Evolutionary conservation across 1,284 basidiomycete species (phyloP).

Genomic region (Phenoliferia sp.): DNA sequence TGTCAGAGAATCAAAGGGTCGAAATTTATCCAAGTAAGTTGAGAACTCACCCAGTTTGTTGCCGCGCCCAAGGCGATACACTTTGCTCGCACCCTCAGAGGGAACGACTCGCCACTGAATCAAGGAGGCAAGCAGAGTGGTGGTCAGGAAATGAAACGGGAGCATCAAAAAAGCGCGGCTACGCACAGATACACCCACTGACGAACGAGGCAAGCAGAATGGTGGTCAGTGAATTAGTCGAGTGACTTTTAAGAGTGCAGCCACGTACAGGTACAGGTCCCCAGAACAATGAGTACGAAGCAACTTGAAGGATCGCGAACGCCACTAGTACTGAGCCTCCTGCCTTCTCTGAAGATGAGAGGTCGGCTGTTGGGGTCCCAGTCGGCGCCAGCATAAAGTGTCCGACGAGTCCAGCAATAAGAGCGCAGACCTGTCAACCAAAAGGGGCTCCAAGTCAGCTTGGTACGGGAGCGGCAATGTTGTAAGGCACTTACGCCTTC

Average conservation of each 20-base stretch:
- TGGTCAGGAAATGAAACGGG: no score
- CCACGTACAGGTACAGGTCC: conserved; percentile 58
- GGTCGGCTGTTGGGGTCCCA: conserved; percentile 48
- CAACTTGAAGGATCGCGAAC: conserved; percentile 71
- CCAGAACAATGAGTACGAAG: conserved; percentile 66
- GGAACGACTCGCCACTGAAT: conserved; percentile 63
- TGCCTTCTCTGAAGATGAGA: conserved; percentile 45
- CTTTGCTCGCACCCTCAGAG: conserved; percentile 66
- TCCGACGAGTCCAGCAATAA: conserved; percentile 66
- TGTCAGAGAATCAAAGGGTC: background rate
- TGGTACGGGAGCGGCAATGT: no score
- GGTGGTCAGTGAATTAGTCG: no score
- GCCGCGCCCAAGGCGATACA: conserved; percentile 65
- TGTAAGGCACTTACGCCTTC: conserved; percentile 53
- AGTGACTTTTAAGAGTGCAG: no score
- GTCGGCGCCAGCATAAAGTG: conserved; percentile 59
- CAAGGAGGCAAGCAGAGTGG: no score
- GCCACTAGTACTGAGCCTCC: conserved; percentile 53
- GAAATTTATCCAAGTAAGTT: background rate
- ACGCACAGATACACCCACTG: conserved; percentile 63
- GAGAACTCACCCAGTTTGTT: conserved; percentile 41
- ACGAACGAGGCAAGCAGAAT: no score
- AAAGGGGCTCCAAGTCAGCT: no score
- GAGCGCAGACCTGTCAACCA: conserved; percentile 51
- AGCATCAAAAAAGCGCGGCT: no score